Base-by-base conservation (phyloP, 257 asterid genomes). In the Scutellaria barbata region DNA sequence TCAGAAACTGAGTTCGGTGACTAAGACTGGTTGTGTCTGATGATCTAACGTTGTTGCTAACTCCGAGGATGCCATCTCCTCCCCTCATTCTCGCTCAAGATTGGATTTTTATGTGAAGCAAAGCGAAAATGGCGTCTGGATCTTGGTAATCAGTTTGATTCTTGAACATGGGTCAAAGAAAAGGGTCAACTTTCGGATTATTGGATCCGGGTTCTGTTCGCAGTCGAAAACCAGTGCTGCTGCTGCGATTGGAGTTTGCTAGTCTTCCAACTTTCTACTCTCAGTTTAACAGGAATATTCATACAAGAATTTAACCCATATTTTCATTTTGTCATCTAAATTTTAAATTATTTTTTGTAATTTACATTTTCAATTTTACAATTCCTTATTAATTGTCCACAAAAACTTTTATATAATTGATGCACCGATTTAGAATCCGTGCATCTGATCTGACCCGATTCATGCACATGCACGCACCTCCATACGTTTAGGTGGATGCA, bases 41-140 rank as follows among this genome's bases (percentile, higher is more conserved):
- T 77, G 81, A 80, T 77, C 78, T 61, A 60, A 61, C 63, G 76
- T n/a, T 53, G 76, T 33, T 69, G 66, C 74, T 69, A 16, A 66
- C 82, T 60, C 93, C 94, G 43, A 87, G 77, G 73, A 91, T 86
- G 68, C 91, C 97, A 66, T 83, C 87, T 63, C 80, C 85, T 61
- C 66, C 83, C 76, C 80, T 75, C 95, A 88, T 89, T 40, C 63
- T 51, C 20, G 14, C 55, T 39, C 79, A 67, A 80, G 77, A 76
- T 66, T 74, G 46, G 76, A 67, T 45, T 66, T 77, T 77, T 41
- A 10, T 11, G 40, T 8, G 30, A 39, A 62, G 64, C 18, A 39
- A 61, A 69, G 41, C 35, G n/a, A 35, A 73, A 78, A 54, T 73
- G 76, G 50, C 25, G 51, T 58, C 73, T 62, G 69, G 81, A 75